phyloP scores from a whole-genome alignment of 2,329 filamentous ascomycete species.

The Hymenoscyphus fructigenus region DNA sequence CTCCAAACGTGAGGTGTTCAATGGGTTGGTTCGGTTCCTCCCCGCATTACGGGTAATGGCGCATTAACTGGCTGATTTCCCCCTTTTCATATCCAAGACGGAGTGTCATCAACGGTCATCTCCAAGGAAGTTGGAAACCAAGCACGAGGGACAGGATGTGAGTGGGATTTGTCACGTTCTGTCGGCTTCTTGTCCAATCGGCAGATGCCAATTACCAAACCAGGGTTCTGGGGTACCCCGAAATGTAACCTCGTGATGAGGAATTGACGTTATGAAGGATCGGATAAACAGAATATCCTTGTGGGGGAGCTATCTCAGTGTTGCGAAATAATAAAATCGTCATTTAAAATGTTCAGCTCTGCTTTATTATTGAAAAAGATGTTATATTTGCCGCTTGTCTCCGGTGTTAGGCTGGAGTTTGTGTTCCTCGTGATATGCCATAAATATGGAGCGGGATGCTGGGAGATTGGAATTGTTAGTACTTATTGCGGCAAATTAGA shows the following conservation, averaged over 20 bases:
- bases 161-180: too few species aligned
- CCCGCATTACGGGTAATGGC: background rate
- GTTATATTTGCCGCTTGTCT: background rate
- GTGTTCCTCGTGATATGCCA: background rate
- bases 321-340: background rate
- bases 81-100: background rate
- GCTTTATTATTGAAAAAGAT: background rate
- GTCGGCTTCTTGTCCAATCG: background rate
- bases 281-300: background rate
- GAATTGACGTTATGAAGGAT: too few species aligned
- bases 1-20: background rate
- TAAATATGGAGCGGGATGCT: background rate
- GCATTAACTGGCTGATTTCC: slow-evolving; percentile 1
- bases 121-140: too few species aligned
- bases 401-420: background rate
- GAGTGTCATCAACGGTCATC: background rate
- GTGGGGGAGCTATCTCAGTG: background rate
- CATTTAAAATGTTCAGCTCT: background rate
- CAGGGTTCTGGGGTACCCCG: background rate
- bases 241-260: background rate
- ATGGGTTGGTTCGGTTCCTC: background rate
- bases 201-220: background rate
- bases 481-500: background rate
- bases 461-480: background rate
- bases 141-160: too few species aligned